phyloP scores from a whole-genome alignment of 2,329 filamentous ascomycete species.

The Fusarium staphyleae region DNA sequence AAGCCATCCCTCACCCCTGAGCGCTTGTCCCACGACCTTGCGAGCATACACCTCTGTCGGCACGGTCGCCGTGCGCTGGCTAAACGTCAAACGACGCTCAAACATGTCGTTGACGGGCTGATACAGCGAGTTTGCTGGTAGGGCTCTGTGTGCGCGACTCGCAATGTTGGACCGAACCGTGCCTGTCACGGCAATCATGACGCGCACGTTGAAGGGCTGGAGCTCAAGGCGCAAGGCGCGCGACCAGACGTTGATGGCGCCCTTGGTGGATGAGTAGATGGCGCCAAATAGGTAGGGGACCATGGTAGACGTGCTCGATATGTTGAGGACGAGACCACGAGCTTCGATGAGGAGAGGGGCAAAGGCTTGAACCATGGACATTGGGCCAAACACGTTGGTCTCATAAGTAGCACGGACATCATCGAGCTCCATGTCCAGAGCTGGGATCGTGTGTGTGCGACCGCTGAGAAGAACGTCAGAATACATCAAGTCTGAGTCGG shows the following conservation, averaged over 20 bases:
- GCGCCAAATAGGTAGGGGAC: conserved; percentile 61
- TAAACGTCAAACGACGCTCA: conserved; percentile 54
- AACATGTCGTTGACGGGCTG: conserved; percentile 55
- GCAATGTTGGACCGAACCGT: conserved; percentile 61
- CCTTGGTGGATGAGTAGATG: conserved; percentile 64
- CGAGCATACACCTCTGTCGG: conserved; percentile 53
- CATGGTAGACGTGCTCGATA: conserved; percentile 59
- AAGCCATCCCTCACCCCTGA: conserved; percentile 49
- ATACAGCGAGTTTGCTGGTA: conserved; percentile 58
- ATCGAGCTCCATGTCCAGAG: conserved; percentile 59
- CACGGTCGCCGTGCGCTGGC: conserved; percentile 56
- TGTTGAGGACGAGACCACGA: conserved; percentile 61
- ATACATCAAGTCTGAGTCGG: background rate
- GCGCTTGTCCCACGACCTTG: conserved; percentile 52
- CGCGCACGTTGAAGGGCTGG: conserved; percentile 60
- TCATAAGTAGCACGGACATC: conserved; percentile 63
- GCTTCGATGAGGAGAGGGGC: conserved; percentile 57
- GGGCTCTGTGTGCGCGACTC: conserved; percentile 47
- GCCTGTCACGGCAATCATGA: conserved; percentile 64
- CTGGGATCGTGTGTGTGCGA: conserved; percentile 58
- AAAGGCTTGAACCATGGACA: conserved; percentile 62
- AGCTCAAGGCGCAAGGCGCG: conserved; percentile 62
- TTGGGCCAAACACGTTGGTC: conserved; percentile 64
- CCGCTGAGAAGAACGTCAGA: conserved; percentile 47
- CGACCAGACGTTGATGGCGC: conserved; percentile 60